Conservation (phyloP, 192 early-diverging fungal species). For the Entomortierella parvispora region DNA sequence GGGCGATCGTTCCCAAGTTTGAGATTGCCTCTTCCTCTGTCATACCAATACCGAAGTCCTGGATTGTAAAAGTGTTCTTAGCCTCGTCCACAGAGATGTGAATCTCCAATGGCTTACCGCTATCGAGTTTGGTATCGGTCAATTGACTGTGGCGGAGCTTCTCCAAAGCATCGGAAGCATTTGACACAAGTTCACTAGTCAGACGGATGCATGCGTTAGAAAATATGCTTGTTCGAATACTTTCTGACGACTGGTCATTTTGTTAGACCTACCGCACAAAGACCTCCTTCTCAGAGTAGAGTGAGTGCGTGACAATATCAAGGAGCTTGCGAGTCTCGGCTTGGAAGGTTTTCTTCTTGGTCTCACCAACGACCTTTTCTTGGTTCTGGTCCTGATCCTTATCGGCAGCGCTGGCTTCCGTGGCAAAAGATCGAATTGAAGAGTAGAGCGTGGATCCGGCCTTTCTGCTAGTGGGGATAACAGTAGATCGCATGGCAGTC, state of each 20-base stretch:
- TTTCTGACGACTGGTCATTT: not conserved
- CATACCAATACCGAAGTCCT: conserved; percentile 89
- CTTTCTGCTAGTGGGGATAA: conserved; percentile 24
- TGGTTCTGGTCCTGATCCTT: conserved; percentile 23
- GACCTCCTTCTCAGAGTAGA: conserved; percentile 75
- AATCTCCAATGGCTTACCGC: conserved; percentile 67
- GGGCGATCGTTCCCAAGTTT: conserved; percentile 87
- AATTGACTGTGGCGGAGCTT: conserved; percentile 67
- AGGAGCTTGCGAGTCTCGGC: conserved; percentile 71
- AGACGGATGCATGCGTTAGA: not conserved
- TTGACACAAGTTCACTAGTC: conserved; percentile 67
- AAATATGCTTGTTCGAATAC: not conserved
- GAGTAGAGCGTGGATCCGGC: conserved; percentile 9
- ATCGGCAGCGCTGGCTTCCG: conserved; percentile 18
- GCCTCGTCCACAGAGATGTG: conserved; percentile 63
- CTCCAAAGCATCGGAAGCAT: conserved; percentile 72
- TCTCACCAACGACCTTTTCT: conserved; percentile 44
- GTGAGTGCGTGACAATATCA: conserved; percentile 70
- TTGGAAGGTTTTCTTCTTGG: conserved; percentile 62
- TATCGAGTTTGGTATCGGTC: conserved; percentile 43
- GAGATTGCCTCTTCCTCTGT: conserved; percentile 75
- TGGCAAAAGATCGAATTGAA: conserved; percentile 40
- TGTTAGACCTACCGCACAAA: conserved; percentile 54
- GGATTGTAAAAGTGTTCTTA: conserved; percentile 63
- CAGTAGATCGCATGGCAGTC: conserved; percentile 25